These are phyloP conservation scores for Syncephalastrum monosporum DNA, from an alignment of 371 early-diverging fungal species.

Conservation along the genomic window DNA sequence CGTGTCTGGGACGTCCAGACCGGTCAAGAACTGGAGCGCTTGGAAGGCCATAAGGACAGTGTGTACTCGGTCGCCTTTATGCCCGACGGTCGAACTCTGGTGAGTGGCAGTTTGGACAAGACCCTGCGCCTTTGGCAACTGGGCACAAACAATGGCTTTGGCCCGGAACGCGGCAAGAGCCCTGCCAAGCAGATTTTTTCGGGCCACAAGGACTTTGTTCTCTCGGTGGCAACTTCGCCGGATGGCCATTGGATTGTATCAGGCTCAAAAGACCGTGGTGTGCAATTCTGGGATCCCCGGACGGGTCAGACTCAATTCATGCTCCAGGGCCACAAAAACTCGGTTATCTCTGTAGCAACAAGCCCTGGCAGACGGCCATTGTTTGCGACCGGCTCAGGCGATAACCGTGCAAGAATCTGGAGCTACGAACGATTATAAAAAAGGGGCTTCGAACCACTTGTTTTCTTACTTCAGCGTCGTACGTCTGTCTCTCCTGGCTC, in stretches of 20 bases:
- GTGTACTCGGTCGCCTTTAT: conserved; percentile 96
- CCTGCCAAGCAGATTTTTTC: conserved; percentile 27
- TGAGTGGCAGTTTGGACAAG: conserved; percentile 94
- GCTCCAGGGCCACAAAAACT: conserved; percentile 97
- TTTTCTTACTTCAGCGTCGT: too few relatives aligned
- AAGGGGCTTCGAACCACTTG: too few relatives aligned
- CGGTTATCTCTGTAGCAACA: conserved; percentile 93
- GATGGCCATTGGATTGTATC: conserved; percentile 93
- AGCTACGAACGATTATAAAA: conserved; percentile 47
- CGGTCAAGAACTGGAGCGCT: conserved; percentile 77
- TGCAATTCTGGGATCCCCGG: conserved; percentile 93
- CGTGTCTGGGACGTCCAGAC: conserved; percentile 89
- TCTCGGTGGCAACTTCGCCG: conserved; percentile 92
- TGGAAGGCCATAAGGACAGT: conserved; percentile 95
- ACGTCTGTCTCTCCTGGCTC: too few relatives aligned
- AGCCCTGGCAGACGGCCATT: conserved; percentile 72
- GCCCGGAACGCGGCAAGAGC: conserved; percentile 19
- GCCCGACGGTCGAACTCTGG: conserved; percentile 89
- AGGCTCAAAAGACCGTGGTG: conserved; percentile 93
- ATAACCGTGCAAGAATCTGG: conserved; percentile 93
- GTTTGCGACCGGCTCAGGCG: conserved; percentile 97
- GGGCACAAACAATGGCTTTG: conserved; percentile 32
- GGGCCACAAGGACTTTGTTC: conserved; percentile 83
- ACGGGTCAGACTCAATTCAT: conserved; percentile 82
- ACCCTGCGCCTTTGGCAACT: conserved; percentile 95